These are phyloP conservation scores for Lasiosphaeriaceae sp. DNA, from an alignment of 495 filamentous ascomycete genomes.

Conservation along the genomic window DNA sequence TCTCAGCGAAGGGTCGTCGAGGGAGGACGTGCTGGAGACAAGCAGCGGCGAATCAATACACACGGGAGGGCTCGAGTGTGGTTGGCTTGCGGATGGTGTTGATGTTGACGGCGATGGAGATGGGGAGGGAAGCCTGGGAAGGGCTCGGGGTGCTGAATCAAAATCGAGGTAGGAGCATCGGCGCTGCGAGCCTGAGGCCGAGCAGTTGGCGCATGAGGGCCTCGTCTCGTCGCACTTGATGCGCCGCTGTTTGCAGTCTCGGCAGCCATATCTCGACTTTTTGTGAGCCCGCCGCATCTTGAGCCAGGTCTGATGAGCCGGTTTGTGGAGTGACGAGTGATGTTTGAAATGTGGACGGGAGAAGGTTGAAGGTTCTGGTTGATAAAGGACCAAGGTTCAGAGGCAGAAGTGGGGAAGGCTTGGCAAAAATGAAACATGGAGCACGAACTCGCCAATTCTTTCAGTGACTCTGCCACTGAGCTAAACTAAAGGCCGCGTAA, in stretches of 20 bases:
- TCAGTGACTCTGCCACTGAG: too few relatives aligned
- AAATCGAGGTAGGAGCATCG: conserved; percentile 22
- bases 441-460: too few relatives aligned
- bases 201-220: conserved; percentile 27
- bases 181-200: conserved; percentile 10
- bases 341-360: background rate
- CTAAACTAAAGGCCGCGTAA: background rate
- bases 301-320: background rate
- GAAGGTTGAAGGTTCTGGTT: background rate
- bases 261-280: conserved; percentile 21
- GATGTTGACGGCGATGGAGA: background rate
- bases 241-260: conserved; percentile 32
- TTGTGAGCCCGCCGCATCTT: conserved; percentile 18
- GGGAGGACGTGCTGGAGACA: background rate
- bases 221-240: conserved; percentile 34
- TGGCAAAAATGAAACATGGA: too few relatives aligned
- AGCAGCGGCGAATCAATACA: background rate
- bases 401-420: too few relatives aligned
- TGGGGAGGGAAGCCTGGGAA: background rate
- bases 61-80: background rate
- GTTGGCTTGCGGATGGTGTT: background rate
- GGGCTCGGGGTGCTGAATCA: too few relatives aligned
- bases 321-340: background rate
- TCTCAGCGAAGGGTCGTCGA: background rate
- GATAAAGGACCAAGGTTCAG: too few relatives aligned